Base-by-base conservation (phyloP, 805 yeast species). In the Candida multigemmis region DNA sequence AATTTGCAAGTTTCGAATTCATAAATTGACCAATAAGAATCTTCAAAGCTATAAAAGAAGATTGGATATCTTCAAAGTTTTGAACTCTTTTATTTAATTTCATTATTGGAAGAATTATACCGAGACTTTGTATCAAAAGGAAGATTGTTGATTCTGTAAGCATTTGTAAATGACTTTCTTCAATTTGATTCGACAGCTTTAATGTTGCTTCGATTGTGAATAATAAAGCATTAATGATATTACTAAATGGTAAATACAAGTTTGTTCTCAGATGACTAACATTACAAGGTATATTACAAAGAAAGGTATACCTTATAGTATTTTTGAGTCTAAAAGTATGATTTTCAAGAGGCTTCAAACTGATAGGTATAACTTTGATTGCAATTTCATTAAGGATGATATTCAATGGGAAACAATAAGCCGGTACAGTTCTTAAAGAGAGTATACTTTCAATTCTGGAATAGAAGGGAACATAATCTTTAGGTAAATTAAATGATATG, bases 331-430 rank as follows among this genome's bases (percentile, higher is more conserved):
- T 21, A 11, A 21, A 12, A 6, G 23, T 12, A 17, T 17, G 19
- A 7, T 21, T 16, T 7, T 8, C 7, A 6, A 23, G 6, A 6
- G 6, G 11, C 5, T 23, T 12, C 13, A 19, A 19, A 4, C 5
- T 10, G n/a, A 26, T 16, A 10, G 16, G 8, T 7, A 22, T n/a
- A 5, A 27, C 4, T 10, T n/a, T n/a, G n/a, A n/a, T n/a, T n/a
- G n/a, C n/a, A n/a, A n/a, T n/a, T n/a, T n/a, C n/a, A n/a, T n/a
- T n/a, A n/a, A n/a, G n/a, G 14, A 28, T 21, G 9, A 25, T 12
- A 23, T 25, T 31, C 13, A 35, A 18, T 7, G 39, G 39, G 14
- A 22, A 35, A 14, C 36, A 33, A 29, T 27, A 33, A n/a, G 24
- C 26, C 2, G 38, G 34, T 10, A 35, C 25, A 5, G 27, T 16